Conservation (phyloP, 257 asterid species). For the Echium plantagineum region DNA sequence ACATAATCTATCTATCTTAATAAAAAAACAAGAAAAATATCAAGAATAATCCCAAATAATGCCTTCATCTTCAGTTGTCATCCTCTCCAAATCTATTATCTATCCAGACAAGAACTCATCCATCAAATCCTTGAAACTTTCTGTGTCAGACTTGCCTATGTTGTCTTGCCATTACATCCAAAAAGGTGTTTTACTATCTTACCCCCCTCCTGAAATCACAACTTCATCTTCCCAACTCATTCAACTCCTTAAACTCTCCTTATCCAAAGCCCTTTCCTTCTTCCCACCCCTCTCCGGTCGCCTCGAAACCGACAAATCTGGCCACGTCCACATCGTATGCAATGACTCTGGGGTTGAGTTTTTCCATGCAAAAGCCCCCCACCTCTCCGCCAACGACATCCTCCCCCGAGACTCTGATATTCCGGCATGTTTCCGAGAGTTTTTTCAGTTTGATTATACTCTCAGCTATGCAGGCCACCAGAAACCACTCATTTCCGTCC, state of each 20-base stretch:
- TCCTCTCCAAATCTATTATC: constrained; percentile 55
- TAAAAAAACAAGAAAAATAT: background rate
- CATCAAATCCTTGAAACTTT: constrained; percentile 50
- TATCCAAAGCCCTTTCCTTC: constrained; percentile 54
- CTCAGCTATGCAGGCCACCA: constrained; percentile 75
- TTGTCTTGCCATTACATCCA: constrained; percentile 92
- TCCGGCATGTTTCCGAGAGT: constrained; percentile 33
- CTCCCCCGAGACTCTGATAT: constrained; percentile 9
- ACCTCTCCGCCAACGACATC: constrained; percentile 19
- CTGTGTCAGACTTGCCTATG: constrained; percentile 96
- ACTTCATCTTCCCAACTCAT: constrained; percentile 12
- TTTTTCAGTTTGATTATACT: constrained; percentile 59
- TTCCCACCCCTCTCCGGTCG: constrained; percentile 91
- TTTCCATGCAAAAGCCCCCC: constrained; percentile 56
- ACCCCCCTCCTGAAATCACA: constrained; percentile 22
- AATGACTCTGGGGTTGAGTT: constrained; percentile 64
- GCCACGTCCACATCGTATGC: constrained; percentile 53
- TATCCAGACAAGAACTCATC: constrained; percentile 42
- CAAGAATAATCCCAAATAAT: constrained; percentile 14
- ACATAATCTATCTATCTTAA: background rate
- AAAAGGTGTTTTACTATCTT: constrained; percentile 66
- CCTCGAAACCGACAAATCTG: constrained; percentile 45
- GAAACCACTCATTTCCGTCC: constrained; percentile 55
- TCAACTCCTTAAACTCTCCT: constrained; percentile 38
- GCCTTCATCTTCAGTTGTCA: constrained; percentile 60